Evolutionary conservation across 768 basidiomycete genomes (phyloP), one percentile per base, ranked within the genome.

Genomic region (Amyloporia xantha): DNA sequence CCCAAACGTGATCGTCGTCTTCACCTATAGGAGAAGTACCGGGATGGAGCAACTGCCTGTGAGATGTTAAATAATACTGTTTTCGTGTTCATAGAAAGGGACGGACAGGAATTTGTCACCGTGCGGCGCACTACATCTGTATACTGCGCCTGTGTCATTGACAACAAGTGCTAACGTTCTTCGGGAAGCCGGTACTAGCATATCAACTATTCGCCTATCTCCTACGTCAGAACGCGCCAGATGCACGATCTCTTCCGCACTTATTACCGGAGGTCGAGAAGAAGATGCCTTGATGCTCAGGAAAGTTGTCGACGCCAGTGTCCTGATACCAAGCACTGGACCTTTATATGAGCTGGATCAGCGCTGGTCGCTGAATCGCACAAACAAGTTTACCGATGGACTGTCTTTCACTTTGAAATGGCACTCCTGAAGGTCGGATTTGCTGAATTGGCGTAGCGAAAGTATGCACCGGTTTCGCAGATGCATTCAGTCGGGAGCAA

Each of bases 381-480:
- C 20, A 23, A 12, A n/a, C 9, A 13, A 26, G 7, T 27, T 21
- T 38, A 36, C 23, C 20, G 4, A 40, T 27, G 9, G 10, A 4
- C 21, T 20, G 13, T 48, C 28, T 20, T 19, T 15, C 48, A 39
- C 35, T 9, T 23, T n/a, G 12, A n/a, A 12, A 19, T 15, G 17
- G 12, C 4, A 19, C 13, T 4, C 23, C 27, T 11, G 66, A 58
- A 1, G 59, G 21, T 6, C 48, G 25, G 2, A 89, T 68, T 54
- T 90, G 87, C 45, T 72, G 71, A 45, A 91, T 85, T 11, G 87
- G 85, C 2, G 86, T 86, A 17, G 74, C 65, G 51, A 86, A 87
- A 2, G 66, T 65, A 51, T 67, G 66, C 5, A 69, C 59, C 4
- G 80, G 68, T 4, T 54, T 64, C 2, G 68, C 68, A 36, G 60